Conservation (phyloP, 116 monocot species). For the Posidonia oceanica region DNA sequence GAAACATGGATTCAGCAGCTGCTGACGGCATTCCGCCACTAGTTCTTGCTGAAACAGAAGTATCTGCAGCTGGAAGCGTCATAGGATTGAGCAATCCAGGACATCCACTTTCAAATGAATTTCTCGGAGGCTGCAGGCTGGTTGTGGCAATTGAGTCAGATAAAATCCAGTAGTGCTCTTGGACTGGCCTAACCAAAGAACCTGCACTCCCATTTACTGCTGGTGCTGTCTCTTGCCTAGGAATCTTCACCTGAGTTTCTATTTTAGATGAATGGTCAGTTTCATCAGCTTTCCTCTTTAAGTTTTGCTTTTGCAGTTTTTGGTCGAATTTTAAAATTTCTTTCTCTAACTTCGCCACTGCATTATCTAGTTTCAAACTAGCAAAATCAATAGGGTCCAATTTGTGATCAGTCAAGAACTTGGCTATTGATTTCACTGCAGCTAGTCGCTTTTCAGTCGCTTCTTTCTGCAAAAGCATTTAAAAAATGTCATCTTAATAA, state of each 20-base stretch:
- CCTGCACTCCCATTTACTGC: not conserved
- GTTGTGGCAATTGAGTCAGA: not conserved
- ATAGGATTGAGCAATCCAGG: not conserved
- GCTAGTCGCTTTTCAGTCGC: not conserved
- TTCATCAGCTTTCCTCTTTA: not conserved
- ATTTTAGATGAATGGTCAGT: not conserved
- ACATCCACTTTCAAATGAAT: not conserved
- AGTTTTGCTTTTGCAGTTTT: not conserved
- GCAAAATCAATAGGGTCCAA: not conserved
- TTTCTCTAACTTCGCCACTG: not conserved
- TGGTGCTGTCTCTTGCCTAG: not conserved
- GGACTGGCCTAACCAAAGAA: not conserved
- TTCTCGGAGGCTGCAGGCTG: not conserved
- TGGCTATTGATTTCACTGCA: not conserved
- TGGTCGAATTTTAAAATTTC: not conserved
- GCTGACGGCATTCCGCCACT: too few species aligned
- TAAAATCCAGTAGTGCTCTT: too few species aligned
- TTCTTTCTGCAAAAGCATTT: conserved; percentile 6
- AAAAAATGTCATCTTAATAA: too few species aligned
- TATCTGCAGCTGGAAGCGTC: not conserved
- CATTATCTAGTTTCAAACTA: not conserved
- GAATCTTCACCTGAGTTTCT: not conserved
- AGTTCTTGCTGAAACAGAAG: not conserved
- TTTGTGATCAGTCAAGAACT: not conserved
- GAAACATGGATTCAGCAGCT: too few species aligned